These are phyloP conservation scores for Mycena vulgaris DNA, from an alignment of 768 basidiomycete species.

Conservation along the genomic window DNA sequence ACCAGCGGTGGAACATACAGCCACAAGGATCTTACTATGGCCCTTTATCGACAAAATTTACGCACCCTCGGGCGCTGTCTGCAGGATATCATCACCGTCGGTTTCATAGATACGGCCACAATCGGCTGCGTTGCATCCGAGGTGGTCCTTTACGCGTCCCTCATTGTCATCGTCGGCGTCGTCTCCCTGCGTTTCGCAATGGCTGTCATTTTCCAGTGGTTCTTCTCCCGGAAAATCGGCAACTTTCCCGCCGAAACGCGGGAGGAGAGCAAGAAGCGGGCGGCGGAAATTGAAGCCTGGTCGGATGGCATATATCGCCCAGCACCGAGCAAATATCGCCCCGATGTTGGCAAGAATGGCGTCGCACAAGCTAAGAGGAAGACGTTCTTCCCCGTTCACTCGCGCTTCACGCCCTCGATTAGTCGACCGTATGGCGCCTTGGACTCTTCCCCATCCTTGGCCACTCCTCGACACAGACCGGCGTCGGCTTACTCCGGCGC, in stretches of 20 bases:
- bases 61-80: constrained; percentile 83
- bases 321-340: constrained; percentile 91
- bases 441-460: too few species aligned
- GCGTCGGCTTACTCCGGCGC: too few species aligned
- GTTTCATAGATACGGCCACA: constrained; percentile 93
- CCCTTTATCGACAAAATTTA: constrained; percentile 78
- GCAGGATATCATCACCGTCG: constrained; percentile 88
- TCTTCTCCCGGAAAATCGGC: constrained; percentile 96
- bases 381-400: constrained; percentile 77
- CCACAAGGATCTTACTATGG: constrained; percentile 89
- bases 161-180: constrained; percentile 97
- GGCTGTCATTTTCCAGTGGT: constrained; percentile 99
- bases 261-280: constrained; percentile 90
- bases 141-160: constrained; percentile 92
- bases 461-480: too few species aligned
- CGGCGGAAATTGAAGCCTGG: constrained; percentile 96
- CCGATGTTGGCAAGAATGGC: constrained; percentile 86
- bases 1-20: constrained; percentile 83
- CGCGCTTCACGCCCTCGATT: constrained; percentile 80
- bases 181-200: constrained; percentile 95
- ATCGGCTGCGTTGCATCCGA: constrained; percentile 97
- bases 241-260: constrained; percentile 95
- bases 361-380: constrained; percentile 66
- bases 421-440: too few species aligned
- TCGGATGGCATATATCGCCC: constrained; percentile 95